Conservation (phyloP, 1,284 basidiomycete species). For the Tilletia caries region DNA sequence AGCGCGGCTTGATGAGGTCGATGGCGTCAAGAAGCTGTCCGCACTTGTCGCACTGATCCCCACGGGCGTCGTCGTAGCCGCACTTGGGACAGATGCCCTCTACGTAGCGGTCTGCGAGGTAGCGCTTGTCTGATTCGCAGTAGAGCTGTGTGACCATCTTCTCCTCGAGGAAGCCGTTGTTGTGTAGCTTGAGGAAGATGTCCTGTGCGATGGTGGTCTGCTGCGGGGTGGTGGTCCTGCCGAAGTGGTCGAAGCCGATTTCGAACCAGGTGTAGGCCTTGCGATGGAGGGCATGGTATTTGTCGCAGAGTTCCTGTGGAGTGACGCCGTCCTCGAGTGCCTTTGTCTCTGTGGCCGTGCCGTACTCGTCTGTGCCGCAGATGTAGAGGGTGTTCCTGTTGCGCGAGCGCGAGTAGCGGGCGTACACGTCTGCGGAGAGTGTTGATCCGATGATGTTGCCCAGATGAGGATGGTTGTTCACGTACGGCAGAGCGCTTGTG, state of each 20-base stretch:
- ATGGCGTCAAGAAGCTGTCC: slow-evolving; percentile 82
- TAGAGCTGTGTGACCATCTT: slow-evolving; percentile 49
- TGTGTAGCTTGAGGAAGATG: slow-evolving; percentile 49
- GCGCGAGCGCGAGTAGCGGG: slow-evolving; percentile 66
- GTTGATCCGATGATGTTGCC: slow-evolving; percentile 98
- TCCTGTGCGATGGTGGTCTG: slow-evolving; percentile 65
- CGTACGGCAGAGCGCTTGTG: slow-evolving; percentile 91
- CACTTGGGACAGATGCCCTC: slow-evolving; percentile 52
- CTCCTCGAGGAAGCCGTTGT: slow-evolving; percentile 51
- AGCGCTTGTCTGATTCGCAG: slow-evolving; percentile 45
- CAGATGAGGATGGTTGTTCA: slow-evolving; percentile 98
- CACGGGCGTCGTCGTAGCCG: slow-evolving; percentile 71
- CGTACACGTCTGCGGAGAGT: slow-evolving; percentile 93
- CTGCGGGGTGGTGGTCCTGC: slow-evolving; percentile 82
- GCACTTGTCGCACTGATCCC: slow-evolving; percentile 97
- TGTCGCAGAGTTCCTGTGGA: slow-evolving; percentile 84
- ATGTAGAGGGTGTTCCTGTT: slow-evolving; percentile 66
- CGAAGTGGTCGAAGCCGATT: slow-evolving; percentile 90
- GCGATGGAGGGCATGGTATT: slow-evolving; percentile 83
- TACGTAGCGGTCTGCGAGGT: slow-evolving; percentile 53
- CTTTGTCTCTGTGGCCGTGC: slow-evolving; percentile 96
- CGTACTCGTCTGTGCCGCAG: slow-evolving; percentile 98
- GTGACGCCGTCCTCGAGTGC: slow-evolving; percentile 89
- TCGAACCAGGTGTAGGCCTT: slow-evolving; percentile 96
- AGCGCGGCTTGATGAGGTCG: slow-evolving; percentile 91